Conservation (phyloP, 106 monocot species). For the Dactylorhiza incarnata region DNA sequence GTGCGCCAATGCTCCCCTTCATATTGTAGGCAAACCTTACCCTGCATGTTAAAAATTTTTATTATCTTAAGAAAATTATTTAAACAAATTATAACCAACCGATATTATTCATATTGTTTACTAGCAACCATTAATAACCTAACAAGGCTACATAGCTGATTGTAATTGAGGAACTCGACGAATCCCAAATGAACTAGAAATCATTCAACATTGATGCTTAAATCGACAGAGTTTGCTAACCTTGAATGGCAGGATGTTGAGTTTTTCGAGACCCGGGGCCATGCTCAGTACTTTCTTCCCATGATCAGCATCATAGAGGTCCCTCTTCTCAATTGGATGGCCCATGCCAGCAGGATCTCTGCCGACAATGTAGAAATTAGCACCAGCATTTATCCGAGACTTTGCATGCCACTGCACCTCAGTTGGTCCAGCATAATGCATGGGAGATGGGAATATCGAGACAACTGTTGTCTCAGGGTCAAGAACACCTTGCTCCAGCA, state of each 20-base stretch:
- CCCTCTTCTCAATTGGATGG: conserved; percentile 75
- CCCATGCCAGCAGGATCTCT: conserved; percentile 95
- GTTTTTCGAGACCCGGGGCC: conserved; percentile 81
- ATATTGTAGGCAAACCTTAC: no score
- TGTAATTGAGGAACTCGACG: no score
- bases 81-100: neutral
- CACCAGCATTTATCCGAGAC: conserved; percentile 85
- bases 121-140: neutral
- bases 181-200: neutral
- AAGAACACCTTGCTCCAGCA: conserved; percentile 89
- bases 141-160: neutral
- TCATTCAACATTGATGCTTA: neutral
- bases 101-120: no score
- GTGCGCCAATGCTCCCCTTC: no score
- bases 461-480: conserved; percentile 86
- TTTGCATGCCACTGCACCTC: conserved; percentile 99
- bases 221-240: conserved; percentile 21
- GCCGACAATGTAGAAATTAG: conserved; percentile 94
- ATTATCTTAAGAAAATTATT: no score
- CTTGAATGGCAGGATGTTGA: conserved; percentile 93
- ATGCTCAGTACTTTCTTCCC: conserved; percentile 86
- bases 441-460: conserved; percentile 90
- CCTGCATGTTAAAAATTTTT: no score
- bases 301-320: conserved; percentile 91
- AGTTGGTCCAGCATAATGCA: conserved; percentile 95